These are phyloP conservation scores for Yarrowia sp. DNA, from an alignment of 805 yeast species.

Conservation along the genomic window DNA sequence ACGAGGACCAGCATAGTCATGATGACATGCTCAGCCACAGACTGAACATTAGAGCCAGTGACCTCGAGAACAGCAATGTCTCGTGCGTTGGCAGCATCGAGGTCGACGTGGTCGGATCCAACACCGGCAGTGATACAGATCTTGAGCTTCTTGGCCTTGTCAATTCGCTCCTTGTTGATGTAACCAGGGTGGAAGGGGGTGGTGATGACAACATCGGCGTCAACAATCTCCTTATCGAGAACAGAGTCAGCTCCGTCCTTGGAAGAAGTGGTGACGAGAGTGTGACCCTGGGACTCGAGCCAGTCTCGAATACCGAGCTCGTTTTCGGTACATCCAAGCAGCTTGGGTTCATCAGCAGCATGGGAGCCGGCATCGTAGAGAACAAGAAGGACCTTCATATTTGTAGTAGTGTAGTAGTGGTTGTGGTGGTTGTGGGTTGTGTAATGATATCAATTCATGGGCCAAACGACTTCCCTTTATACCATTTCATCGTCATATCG, in stretches of 20 bases:
- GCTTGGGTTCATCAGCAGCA: conserved; percentile 56
- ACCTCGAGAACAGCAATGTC: conserved; percentile 72
- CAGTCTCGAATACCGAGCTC: conserved; percentile 68
- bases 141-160: conserved; percentile 63
- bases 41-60: conserved; percentile 75
- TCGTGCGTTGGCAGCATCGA: conserved; percentile 59
- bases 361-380: conserved; percentile 57
- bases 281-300: conserved; percentile 65
- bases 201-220: conserved; percentile 73
- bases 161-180: conserved; percentile 60
- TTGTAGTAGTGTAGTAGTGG: not conserved
- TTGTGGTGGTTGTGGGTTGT: not conserved
- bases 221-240: conserved; percentile 63
- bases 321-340: conserved; percentile 71
- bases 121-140: conserved; percentile 73
- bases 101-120: conserved; percentile 71
- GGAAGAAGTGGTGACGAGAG: conserved; percentile 60
- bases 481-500: not conserved
- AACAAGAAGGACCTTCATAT: conserved; percentile 51
- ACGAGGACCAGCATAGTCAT: conserved; percentile 70
- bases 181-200: conserved; percentile 81
- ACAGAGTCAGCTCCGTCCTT: conserved; percentile 61
- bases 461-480: not conserved
- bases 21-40: conserved; percentile 78
- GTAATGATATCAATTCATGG: not conserved